These are phyloP conservation scores for Pseudogymnoascus sp. DNA, from an alignment of 2,329 filamentous ascomycete species.

Conservation along the genomic window DNA sequence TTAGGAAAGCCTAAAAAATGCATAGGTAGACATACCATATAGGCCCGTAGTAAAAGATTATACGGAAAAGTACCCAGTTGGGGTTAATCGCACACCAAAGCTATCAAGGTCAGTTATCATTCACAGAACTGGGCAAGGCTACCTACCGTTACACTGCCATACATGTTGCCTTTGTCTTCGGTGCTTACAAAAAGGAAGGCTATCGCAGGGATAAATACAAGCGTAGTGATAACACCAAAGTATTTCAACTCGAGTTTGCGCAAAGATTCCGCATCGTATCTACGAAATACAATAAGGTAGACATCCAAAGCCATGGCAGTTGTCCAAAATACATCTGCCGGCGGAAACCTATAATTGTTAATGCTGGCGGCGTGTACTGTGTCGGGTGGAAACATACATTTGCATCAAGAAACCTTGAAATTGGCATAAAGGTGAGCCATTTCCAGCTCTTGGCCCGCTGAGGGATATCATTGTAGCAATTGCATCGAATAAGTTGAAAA, in stretches of 20 bases:
- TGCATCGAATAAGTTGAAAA: slow-evolving; percentile 62
- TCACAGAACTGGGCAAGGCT: background rate
- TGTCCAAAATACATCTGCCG: slow-evolving; percentile 64
- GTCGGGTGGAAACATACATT: slow-evolving; percentile 48
- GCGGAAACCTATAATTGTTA: slow-evolving; percentile 53
- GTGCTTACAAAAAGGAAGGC: slow-evolving; percentile 56
- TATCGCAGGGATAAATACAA: slow-evolving; percentile 59
- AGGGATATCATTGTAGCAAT: slow-evolving; percentile 33
- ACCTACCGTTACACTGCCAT: slow-evolving; percentile 54
- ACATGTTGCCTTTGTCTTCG: slow-evolving; percentile 39
- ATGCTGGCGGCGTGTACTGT: background rate
- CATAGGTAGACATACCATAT: slow-evolving; percentile 44
- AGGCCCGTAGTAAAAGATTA: slow-evolving; percentile 64
- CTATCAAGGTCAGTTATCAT: slow-evolving; percentile 11
- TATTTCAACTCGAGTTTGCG: slow-evolving; percentile 63
- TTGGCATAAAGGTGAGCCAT: slow-evolving; percentile 40
- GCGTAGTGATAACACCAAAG: slow-evolving; percentile 56
- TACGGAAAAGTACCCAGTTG: slow-evolving; percentile 60
- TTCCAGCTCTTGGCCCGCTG: slow-evolving; percentile 28
- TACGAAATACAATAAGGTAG: slow-evolving; percentile 69
- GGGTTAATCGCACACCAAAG: slow-evolving; percentile 70
- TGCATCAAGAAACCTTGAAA: slow-evolving; percentile 74
- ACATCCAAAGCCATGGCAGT: slow-evolving; percentile 75
- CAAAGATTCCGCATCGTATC: slow-evolving; percentile 58
- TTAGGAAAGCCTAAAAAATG: slow-evolving; percentile 11